Percentiles rank a stretch among this genome's conserved stretches.
Evolutionary conservation across 2,329 filamentous ascomycete species (phyloP).

Genomic region (Alternaria ethzedia): DNA sequence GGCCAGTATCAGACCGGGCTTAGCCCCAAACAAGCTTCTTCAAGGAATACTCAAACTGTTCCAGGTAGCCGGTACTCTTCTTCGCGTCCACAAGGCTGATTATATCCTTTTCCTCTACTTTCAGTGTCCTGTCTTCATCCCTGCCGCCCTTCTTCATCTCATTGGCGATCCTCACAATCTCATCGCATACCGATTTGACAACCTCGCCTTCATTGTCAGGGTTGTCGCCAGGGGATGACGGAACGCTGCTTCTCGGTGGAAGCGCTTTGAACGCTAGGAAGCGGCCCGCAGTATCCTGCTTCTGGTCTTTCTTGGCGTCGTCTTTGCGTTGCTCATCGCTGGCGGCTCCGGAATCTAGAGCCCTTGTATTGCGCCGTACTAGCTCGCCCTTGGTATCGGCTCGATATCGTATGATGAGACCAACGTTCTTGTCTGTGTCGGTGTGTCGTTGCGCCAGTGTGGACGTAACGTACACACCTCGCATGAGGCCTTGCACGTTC

Average conservation of each 20-base stretch:
- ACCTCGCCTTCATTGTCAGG: slow-evolving; percentile 59
- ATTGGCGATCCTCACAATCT: slow-evolving; percentile 74
- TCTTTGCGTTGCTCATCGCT: slow-evolving; percentile 19
- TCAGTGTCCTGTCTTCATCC: slow-evolving; percentile 36
- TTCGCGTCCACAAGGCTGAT: slow-evolving; percentile 85
- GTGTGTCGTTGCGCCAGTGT: slow-evolving; percentile 79
- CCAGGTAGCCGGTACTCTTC: slow-evolving; percentile 83
- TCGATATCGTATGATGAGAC: slow-evolving; percentile 79
- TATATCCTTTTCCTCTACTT: slow-evolving; percentile 70
- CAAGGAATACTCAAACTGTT: slow-evolving; percentile 85
- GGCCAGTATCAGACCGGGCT: not conserved
- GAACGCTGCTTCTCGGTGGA: slow-evolving; percentile 54
- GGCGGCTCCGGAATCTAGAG: slow-evolving; percentile 62
- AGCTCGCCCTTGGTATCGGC: slow-evolving; percentile 73
- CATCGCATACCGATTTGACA: slow-evolving; percentile 71
- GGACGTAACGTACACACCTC: slow-evolving; percentile 89
- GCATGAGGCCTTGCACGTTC: slow-evolving; percentile 74
- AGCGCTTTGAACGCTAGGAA: slow-evolving; percentile 65
- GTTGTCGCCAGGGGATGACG: slow-evolving; percentile 25
- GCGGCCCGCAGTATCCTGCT: slow-evolving; percentile 27
- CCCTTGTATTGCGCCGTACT: slow-evolving; percentile 83
- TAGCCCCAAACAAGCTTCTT: slow-evolving; percentile 89
- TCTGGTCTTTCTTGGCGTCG: slow-evolving; percentile 23
- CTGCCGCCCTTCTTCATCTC: slow-evolving; percentile 55
- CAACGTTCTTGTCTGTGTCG: slow-evolving; percentile 81